These are phyloP conservation scores for Antitrichia curtipendula DNA, from an alignment of 225 moss, liverwort and hornwort species.

Conservation along the genomic window DNA sequence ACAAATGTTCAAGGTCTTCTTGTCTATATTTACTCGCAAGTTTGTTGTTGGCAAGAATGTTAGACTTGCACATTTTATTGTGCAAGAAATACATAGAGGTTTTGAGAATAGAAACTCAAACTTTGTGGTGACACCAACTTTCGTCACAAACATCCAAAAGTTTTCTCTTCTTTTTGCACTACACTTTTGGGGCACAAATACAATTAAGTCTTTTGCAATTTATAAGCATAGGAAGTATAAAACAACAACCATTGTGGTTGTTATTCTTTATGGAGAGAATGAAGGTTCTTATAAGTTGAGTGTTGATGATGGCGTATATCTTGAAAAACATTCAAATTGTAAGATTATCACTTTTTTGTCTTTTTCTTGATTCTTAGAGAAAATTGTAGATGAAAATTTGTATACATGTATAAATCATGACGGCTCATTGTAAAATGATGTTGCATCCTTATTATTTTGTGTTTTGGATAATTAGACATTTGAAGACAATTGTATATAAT, in stretches of 20 bases:
- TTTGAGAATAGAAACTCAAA: not conserved
- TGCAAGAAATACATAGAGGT: not conserved
- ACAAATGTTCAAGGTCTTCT: no score
- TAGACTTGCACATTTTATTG: not conserved
- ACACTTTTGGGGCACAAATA: not conserved
- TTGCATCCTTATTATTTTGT: not conserved
- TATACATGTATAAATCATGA: not conserved
- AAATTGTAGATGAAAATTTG: not conserved
- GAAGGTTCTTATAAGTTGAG: not conserved
- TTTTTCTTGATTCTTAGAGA: not conserved
- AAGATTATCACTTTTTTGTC: not conserved
- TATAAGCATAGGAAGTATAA: not conserved
- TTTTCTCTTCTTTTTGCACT: not conserved
- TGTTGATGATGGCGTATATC: not conserved
- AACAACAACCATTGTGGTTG: not conserved
- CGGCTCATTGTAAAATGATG: not conserved
- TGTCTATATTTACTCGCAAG: not conserved
- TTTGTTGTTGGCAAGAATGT: not conserved
- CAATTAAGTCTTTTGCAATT: not conserved
- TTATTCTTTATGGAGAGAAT: not conserved
- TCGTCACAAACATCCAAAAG: not conserved
- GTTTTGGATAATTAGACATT: not conserved
- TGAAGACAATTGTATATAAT: not conserved
- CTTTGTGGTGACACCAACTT: not conserved
- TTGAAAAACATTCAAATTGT: not conserved